Percentiles rank a stretch among this genome's conserved stretches.
Conservation (phyloP, 2,329 filamentous ascomycete genomes). For the Pyricularia sp. region DNA sequence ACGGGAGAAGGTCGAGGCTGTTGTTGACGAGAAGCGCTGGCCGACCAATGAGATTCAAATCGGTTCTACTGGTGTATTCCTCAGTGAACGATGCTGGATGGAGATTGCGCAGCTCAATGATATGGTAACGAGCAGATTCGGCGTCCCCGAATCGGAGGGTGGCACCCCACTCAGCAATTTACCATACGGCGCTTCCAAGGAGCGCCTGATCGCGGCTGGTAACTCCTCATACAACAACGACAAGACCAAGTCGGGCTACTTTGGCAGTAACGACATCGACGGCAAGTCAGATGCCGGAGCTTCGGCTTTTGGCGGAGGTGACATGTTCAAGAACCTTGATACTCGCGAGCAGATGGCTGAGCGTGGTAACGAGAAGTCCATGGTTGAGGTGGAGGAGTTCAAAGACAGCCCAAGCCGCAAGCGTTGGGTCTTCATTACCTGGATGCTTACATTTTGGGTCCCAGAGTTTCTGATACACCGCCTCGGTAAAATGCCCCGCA, state of each 20-base stretch:
- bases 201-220: slow-evolving; percentile 30
- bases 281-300: slow-evolving; percentile 80
- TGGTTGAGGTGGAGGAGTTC: slow-evolving; percentile 81
- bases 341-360: slow-evolving; percentile 91
- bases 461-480: slow-evolving; percentile 71
- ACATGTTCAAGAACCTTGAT: slow-evolving; percentile 97
- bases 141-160: slow-evolving; percentile 45
- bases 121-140: slow-evolving; percentile 39
- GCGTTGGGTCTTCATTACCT: slow-evolving; percentile 81
- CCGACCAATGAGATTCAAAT: slow-evolving; percentile 80
- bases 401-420: slow-evolving; percentile 68
- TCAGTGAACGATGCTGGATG: slow-evolving; percentile 92
- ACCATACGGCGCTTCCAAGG: slow-evolving; percentile 49
- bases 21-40: slow-evolving; percentile 90
- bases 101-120: slow-evolving; percentile 70
- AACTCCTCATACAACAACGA: slow-evolving; percentile 45
- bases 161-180: slow-evolving; percentile 42
- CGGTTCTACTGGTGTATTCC: slow-evolving; percentile 84
- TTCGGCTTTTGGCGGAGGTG: slow-evolving; percentile 81
- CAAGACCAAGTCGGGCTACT: slow-evolving; percentile 66
- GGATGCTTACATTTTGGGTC: slow-evolving; percentile 70
- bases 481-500: slow-evolving; percentile 75
- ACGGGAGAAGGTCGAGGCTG: slow-evolving; percentile 76
- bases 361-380: slow-evolving; percentile 79
- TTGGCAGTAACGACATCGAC: slow-evolving; percentile 66